phyloP scores from a whole-genome alignment of 2,329 filamentous ascomycete genomes.

The Trichoderma atroviride region DNA sequence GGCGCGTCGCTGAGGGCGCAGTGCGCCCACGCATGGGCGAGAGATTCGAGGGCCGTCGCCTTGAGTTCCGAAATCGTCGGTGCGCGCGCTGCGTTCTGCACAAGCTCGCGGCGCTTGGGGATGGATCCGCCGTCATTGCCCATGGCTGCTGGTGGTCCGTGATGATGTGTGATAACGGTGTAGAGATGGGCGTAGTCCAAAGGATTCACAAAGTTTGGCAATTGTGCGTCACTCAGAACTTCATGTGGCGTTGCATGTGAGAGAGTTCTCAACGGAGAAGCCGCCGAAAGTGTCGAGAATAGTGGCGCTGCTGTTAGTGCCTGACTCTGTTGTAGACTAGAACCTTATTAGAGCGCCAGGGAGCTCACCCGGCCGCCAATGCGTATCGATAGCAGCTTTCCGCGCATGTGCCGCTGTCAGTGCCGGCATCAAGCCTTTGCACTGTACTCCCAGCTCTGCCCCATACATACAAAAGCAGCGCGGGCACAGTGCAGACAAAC shows the following conservation, averaged over 20 bases:
- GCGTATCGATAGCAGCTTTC: conserved; percentile 26
- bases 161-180: not conserved
- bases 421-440: not conserved
- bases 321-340: too few species aligned
- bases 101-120: conserved; percentile 91
- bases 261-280: not conserved
- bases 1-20: conserved; percentile 83
- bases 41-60: conserved; percentile 81
- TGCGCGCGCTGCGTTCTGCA: conserved; percentile 85
- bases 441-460: not conserved
- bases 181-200: not conserved
- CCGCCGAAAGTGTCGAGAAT: conserved; percentile 1
- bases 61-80: conserved; percentile 86
- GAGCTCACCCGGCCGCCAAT: not conserved
- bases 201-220: not conserved
- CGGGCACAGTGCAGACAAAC: conserved; percentile 17
- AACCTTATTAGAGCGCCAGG: not conserved
- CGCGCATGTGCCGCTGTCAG: conserved; percentile 24
- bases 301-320: not conserved
- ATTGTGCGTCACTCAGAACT: not conserved
- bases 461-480: not conserved
- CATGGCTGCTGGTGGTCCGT: conserved; percentile 55
- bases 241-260: not conserved
- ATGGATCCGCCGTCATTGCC: conserved; percentile 98
- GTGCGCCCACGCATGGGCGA: conserved; percentile 82